Evolutionary conservation across 2,329 filamentous ascomycete genomes (phyloP).

Genomic region (Aspergillus spinulosporus): DNA sequence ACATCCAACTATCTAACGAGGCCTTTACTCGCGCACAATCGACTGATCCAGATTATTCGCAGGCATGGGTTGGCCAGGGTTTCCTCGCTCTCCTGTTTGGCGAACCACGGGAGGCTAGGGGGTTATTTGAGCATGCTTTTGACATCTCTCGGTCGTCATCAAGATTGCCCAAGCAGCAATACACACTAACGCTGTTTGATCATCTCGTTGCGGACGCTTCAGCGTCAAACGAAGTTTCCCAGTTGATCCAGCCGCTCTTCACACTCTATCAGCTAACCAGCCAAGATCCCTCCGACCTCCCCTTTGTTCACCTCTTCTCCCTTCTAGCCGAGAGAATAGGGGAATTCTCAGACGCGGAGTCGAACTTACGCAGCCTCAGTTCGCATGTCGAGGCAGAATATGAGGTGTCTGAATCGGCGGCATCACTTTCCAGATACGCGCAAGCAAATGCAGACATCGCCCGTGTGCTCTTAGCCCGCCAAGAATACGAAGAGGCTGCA

Average conservation of each 20-base stretch:
- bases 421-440: slow-evolving; percentile 73
- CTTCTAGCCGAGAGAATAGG: slow-evolving; percentile 79
- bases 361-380: slow-evolving; percentile 66
- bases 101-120: slow-evolving; percentile 73
- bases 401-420: slow-evolving; percentile 75
- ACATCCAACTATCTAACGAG: slow-evolving; percentile 81
- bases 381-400: slow-evolving; percentile 74
- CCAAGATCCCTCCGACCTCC: slow-evolving; percentile 69
- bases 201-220: slow-evolving; percentile 63
- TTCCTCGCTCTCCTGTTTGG: slow-evolving; percentile 77
- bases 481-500: slow-evolving; percentile 66
- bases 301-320: slow-evolving; percentile 74
- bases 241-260: slow-evolving; percentile 82
- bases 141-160: slow-evolving; percentile 82
- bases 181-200: slow-evolving; percentile 79
- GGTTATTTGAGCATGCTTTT: slow-evolving; percentile 89
- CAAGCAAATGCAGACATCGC: slow-evolving; percentile 84
- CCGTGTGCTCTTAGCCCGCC: slow-evolving; percentile 72
- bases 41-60: slow-evolving; percentile 87
- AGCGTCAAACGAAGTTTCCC: slow-evolving; percentile 55
- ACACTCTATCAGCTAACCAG: slow-evolving; percentile 77
- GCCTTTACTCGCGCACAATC: slow-evolving; percentile 90
- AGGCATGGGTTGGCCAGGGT: slow-evolving; percentile 93
- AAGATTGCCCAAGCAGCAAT: slow-evolving; percentile 72
- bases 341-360: slow-evolving; percentile 64